Percentiles rank a stretch among this genome's conserved stretches.
Evolutionary conservation across 805 yeast species (phyloP).

Genomic region (Priceomyces melissophilus): DNA sequence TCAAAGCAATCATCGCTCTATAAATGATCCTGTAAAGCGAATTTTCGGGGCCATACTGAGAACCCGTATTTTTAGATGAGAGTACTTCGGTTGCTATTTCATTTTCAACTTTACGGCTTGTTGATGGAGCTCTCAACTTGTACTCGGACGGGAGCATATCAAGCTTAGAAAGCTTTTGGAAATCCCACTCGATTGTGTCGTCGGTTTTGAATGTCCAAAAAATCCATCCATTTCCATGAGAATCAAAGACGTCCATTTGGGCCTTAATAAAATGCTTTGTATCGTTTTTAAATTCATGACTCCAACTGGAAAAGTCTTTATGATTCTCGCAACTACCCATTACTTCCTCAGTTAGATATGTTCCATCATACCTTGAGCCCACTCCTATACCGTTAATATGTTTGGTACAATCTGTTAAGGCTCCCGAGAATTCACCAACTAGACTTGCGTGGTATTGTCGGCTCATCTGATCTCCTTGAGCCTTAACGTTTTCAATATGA

Average conservation of each 20-base stretch:
- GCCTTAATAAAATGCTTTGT: slow-evolving; percentile 57
- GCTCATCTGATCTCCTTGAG: slow-evolving; percentile 24
- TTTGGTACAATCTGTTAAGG: slow-evolving; percentile 65
- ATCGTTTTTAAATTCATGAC: slow-evolving; percentile 36
- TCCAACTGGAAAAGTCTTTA: slow-evolving; percentile 41
- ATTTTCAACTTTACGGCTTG: no score
- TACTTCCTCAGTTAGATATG: slow-evolving; percentile 21
- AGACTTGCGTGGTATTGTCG: slow-evolving; percentile 44
- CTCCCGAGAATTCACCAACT: slow-evolving; percentile 75
- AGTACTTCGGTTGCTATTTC: no score
- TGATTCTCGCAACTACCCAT: slow-evolving; percentile 46
- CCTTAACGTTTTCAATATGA: slow-evolving; percentile 11
- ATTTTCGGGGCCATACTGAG: no score
- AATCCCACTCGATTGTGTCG: slow-evolving; percentile 65
- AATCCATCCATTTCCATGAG: slow-evolving; percentile 54
- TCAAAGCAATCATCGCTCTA: no score
- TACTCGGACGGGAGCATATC: slow-evolving; percentile 33
- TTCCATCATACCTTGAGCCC: slow-evolving; percentile 61
- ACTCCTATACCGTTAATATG: slow-evolving; percentile 69
- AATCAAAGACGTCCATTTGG: slow-evolving; percentile 53
- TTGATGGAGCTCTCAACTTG: no score
- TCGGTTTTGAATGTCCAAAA: slow-evolving; percentile 77
- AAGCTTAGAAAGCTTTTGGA: slow-evolving; percentile 42
- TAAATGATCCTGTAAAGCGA: no score
- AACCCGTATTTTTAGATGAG: no score